phyloP scores from a whole-genome alignment of 2,329 filamentous ascomycete species.

The Fusarium mundagurra region DNA sequence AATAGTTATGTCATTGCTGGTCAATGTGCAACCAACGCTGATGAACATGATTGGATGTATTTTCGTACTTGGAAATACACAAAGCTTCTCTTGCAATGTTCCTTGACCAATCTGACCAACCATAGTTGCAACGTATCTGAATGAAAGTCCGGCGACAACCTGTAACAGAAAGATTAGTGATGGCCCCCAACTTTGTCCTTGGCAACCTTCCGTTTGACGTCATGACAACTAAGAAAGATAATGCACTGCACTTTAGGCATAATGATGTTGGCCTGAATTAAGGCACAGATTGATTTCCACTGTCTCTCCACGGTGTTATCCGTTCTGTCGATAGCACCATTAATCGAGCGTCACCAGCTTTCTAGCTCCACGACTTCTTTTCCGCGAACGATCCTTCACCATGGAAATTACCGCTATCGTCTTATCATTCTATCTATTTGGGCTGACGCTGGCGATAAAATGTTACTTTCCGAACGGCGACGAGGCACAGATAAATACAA shows the following conservation, averaged over 20 bases:
- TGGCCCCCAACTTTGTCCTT: neutral
- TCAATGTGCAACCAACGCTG: fast-evolving
- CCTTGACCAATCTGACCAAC: neutral
- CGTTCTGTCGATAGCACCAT: neutral
- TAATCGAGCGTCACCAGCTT: neutral
- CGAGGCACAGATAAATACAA: neutral
- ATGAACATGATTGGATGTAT: neutral
- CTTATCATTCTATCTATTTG: neutral
- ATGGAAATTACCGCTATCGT: neutral
- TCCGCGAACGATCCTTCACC: neutral
- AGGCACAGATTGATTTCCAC: neutral
- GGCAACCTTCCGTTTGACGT: neutral
- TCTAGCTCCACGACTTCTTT: neutral
- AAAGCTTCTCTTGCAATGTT: neutral
- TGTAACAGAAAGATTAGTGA: neutral
- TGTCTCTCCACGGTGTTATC: neutral
- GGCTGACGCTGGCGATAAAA: neutral
- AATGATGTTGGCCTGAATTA: neutral
- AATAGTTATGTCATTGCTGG: no score
- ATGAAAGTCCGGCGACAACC: neutral
- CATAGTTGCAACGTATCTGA: neutral
- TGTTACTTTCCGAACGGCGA: neutral
- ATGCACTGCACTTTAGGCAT: neutral
- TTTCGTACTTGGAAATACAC: fast-evolving
- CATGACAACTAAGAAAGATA: neutral